These are phyloP conservation scores for Pisolithus marmoratus DNA, from an alignment of 768 basidiomycete genomes.

Conservation along the genomic window DNA sequence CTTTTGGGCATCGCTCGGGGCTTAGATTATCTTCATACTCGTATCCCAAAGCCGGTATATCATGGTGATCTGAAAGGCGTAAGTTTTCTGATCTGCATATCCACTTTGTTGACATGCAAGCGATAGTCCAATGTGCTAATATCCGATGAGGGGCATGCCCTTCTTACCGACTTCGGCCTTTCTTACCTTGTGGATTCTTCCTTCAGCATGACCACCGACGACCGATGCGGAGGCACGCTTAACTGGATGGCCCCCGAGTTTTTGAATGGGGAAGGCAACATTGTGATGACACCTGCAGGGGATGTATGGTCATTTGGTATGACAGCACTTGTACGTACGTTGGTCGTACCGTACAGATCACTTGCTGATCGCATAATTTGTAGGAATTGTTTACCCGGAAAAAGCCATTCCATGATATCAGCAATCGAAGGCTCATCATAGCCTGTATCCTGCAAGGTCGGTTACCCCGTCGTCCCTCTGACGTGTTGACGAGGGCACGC, in stretches of 20 bases:
- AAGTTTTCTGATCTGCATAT: not conserved
- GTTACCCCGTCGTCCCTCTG: not conserved
- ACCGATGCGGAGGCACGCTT: not conserved
- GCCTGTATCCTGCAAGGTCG: not conserved
- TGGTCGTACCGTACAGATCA: not conserved
- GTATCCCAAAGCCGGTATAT: not conserved
- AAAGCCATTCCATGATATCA: not conserved
- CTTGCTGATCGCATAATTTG: not conserved
- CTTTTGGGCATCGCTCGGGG: not conserved
- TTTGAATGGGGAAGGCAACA: not conserved
- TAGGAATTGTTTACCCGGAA: not conserved
- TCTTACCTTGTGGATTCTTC: not conserved
- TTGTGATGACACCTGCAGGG: not conserved
- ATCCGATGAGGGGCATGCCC: not conserved
- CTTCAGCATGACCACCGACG: not conserved
- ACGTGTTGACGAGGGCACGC: not conserved
- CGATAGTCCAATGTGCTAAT: not conserved
- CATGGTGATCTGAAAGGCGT: not conserved
- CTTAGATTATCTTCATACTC: not conserved
- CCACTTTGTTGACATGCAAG: not conserved
- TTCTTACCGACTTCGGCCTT: not conserved
- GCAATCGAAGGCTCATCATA: not conserved
- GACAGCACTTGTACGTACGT: not conserved
- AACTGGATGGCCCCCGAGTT: not conserved
- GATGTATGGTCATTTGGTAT: not conserved